Evolutionary conservation across 1,139 yeast genomes (phyloP).

Genomic region (Hyphopichia khmerensis): DNA sequence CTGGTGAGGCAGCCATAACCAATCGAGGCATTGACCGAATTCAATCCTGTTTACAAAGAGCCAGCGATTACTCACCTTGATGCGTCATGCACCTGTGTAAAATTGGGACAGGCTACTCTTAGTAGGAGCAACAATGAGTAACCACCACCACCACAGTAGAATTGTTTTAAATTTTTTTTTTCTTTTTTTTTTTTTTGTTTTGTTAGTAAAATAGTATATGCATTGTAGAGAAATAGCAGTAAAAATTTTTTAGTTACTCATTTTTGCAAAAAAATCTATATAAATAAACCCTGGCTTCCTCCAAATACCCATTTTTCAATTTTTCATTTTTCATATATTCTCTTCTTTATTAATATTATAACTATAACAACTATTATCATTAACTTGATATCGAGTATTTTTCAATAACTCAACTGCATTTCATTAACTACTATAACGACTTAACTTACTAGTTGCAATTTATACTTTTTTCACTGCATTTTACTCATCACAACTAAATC

Average conservation of each 20-base stretch:
- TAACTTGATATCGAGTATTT: neutral
- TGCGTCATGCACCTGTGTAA: neutral
- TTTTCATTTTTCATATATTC: neutral
- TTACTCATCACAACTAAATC: neutral
- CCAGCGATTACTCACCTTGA: neutral
- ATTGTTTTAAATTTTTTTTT: neutral
- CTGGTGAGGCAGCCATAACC: neutral
- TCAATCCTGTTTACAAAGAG: neutral
- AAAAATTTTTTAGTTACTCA: neutral
- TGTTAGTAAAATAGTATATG: neutral
- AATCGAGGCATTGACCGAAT: neutral
- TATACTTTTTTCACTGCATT: conserved; percentile 1
- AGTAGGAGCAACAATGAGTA: neutral
- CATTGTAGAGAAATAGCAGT: neutral
- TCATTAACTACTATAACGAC: neutral
- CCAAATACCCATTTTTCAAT: neutral
- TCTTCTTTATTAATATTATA: neutral
- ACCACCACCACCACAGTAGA: neutral
- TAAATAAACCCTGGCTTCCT: conserved; percentile 2
- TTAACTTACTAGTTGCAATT: conserved; percentile 1
- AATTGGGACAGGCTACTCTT: neutral
- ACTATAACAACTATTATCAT: neutral
- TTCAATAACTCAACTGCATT: neutral
- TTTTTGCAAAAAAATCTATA: neutral
- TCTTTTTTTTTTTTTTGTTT: neutral